Evolutionary conservation across 1,139 yeast species (phyloP).

Genomic region (Nematodospora anomalae): DNA sequence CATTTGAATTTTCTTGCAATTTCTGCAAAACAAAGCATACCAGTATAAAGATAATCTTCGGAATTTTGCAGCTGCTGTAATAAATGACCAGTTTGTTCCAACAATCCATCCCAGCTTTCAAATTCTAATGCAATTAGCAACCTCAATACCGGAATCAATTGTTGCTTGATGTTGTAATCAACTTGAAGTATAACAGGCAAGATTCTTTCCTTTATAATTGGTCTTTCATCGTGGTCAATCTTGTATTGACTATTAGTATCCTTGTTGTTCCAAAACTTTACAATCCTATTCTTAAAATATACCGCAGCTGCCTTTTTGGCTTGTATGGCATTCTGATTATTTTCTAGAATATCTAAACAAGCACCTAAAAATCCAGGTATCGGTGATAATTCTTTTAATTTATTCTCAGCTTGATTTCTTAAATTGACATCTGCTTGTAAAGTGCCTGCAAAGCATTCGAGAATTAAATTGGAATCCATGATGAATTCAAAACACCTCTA

Average conservation of each 20-base stretch:
- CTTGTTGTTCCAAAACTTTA: conserved; percentile 58
- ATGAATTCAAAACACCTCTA: too few relatives aligned
- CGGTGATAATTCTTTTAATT: conserved; percentile 55
- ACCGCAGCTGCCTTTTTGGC: conserved; percentile 82
- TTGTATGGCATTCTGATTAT: conserved; percentile 47
- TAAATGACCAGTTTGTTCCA: conserved; percentile 59
- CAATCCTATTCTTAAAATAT: conserved; percentile 76
- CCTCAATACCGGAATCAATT: conserved; percentile 69
- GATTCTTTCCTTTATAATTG: conserved; percentile 63
- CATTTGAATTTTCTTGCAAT: conserved; percentile 76
- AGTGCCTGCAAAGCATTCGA: conserved; percentile 81
- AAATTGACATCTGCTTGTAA: conserved; percentile 63
- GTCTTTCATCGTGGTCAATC: conserved; percentile 71
- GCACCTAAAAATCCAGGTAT: conserved; percentile 79
- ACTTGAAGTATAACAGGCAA: conserved; percentile 42
- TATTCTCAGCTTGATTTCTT: conserved; percentile 69
- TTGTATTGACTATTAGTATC: conserved; percentile 11
- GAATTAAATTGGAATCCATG: conserved; percentile 69
- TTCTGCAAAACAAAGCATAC: conserved; percentile 74
- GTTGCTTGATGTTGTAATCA: conserved; percentile 54
- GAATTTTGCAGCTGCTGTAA: conserved; percentile 35
- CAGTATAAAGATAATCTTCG: conserved; percentile 68
- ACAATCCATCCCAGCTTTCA: conserved; percentile 64
- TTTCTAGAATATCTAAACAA: conserved; percentile 67
- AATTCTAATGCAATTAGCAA: conserved; percentile 68